Base-by-base conservation (phyloP, 2,329 filamentous ascomycete species). In the Pseudogymnoascus sp. region DNA sequence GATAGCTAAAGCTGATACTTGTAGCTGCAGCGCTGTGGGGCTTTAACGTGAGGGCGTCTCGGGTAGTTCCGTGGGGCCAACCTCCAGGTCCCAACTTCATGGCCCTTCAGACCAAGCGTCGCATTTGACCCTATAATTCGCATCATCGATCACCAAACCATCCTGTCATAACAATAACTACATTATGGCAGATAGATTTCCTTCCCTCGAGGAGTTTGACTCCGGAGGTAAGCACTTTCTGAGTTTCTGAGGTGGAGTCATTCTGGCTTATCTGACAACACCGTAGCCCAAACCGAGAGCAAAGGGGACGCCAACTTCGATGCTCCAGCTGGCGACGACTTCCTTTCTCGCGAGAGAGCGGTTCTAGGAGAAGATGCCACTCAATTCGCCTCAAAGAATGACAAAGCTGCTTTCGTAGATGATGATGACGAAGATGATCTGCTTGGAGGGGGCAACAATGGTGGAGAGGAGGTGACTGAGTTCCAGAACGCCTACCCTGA, bases 401-500 rank as follows among this genome's bases (percentile, higher is more conserved):
- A 96, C 72, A 78, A 82, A 62, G 81, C 82, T 61, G 84, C 84
- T 39, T 81, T 85, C 60, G 82, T 81, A 66, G 85, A 88, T 68
- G 78, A 84, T 66, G 81, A 78, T 60, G 85, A 87, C 65, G 88
- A 89, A 66, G 86, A 94, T 70, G 35, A 38, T 37, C 78, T 96
- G 62, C 81, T 92, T 59, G 85, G 85, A 57, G 86, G 83, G 57
- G 86, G 80, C 65, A 81, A 76, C 61, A 73, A 72, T 60, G 75
- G 77, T 64, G 63, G 64, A 61, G 70, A 71, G 62, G 75, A 73
- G 59, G 67, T 73, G 62, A 76, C 64, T 73, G 77, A 68, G 65
- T 97, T 97, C 69, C 90, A 96, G 76, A 90, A 85, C 73, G 91
- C 91, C 64, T 99, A 96, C 75, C 94, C 94, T 30, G 90, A 91